phyloP scores from a whole-genome alignment of 2,329 filamentous ascomycete species.

The Lasiodiplodia sp. region DNA sequence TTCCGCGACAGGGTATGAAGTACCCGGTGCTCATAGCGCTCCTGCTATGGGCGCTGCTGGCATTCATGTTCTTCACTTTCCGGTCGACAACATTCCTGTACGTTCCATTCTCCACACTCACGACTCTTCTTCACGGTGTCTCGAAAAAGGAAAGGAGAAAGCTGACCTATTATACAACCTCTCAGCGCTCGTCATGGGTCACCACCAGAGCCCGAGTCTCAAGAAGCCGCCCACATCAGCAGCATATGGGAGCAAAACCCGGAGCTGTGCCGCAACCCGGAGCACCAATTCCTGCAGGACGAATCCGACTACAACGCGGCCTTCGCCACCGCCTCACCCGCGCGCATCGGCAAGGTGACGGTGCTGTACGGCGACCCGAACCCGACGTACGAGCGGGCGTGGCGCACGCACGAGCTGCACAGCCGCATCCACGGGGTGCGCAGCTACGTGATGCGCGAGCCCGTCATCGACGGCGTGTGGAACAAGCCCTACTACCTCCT shows the following conservation, averaged over 20 bases:
- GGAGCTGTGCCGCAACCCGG: neutral
- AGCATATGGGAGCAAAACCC: conserved; percentile 14
- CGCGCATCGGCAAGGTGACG: conserved; percentile 27
- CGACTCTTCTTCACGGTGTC: too few relatives aligned
- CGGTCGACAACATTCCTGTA: neutral
- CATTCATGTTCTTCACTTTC: neutral
- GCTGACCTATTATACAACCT: too few relatives aligned
- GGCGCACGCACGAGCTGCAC: conserved; percentile 45
- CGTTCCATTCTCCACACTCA: too few relatives aligned
- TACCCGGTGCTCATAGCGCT: neutral
- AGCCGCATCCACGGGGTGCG: conserved; percentile 45
- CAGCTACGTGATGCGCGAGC: conserved; percentile 40
- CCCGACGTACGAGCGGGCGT: conserved; percentile 44
- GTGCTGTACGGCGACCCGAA: conserved; percentile 29
- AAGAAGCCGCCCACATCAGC: neutral
- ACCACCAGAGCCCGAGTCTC: too few relatives aligned
- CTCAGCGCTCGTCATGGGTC: neutral
- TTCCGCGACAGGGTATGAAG: conserved; percentile 4
- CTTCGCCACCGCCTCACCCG: neutral
- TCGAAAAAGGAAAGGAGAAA: neutral
- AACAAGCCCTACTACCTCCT: conserved; percentile 12
- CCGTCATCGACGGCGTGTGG: conserved; percentile 11
- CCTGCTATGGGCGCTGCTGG: neutral
- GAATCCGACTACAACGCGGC: conserved; percentile 19
- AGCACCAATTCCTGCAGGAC: conserved; percentile 3